Base-by-base conservation (phyloP, 1,139 yeast species). In the Diutina ranongensis region DNA sequence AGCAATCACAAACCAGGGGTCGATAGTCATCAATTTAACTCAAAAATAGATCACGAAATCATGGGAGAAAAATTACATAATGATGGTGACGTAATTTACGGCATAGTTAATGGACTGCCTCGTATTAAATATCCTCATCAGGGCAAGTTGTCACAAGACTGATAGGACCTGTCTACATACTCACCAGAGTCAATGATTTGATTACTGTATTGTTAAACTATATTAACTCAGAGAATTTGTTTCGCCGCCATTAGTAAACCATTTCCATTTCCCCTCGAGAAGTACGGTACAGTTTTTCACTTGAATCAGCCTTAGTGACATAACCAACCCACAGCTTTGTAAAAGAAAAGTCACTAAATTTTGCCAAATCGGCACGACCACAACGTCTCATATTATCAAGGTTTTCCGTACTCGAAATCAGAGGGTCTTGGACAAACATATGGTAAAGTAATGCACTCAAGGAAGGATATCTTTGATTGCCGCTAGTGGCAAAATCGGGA, bases 401-500 rank as follows among this genome's bases (percentile, higher is more conserved):
- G 16, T 10, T 18, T 9, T n/a, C 20, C 5, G 15, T 32, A 13
- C 5, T 12, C 12, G 33, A n/a, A 7, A 22, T 9, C 32, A 18
- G 4, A 4, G 42, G 42, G 42, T 38, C 28, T 8, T 8, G 15
- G 19, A 38, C 42, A 15, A 22, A n/a, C 16, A 38, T 38, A 12
- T 38, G 42, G 13, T 16, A 10, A 18, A 38, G 22, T 27, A 38
- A 38, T 16, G 22, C 42, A 7, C 20, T n/a, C 9, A 38, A 25
- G 13, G 28, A 12, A 9, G 42, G 42, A 20, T 25, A 38, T 13
- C 16, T 25, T 10, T 22, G 32, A n/a, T 25, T 25, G 4, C 15
- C 31, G 4, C 20, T n/a, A 12, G 21, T 12, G 16, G 21, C 28
- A 4, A 85, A 89, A 59, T 88, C 97, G 2, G 74, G 72, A 44